A percentile compares a stretch with the other conserved stretches of the same genome.
These are phyloP conservation scores for Sonneratia alba DNA, from an alignment of 345 rosid species.

Conservation along the genomic window DNA sequence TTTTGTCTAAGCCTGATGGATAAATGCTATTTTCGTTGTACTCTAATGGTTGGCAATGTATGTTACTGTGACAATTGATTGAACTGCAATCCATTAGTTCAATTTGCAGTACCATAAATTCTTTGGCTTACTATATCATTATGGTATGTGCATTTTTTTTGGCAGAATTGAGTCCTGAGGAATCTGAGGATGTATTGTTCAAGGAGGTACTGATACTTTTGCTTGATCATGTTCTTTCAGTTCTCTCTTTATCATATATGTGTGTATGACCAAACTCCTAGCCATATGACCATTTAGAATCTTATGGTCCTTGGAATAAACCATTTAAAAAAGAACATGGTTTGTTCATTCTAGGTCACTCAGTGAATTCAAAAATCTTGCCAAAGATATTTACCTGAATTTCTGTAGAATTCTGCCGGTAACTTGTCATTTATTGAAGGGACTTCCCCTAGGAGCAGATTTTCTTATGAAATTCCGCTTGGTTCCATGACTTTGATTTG, in stretches of 20 bases:
- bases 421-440: too few species aligned
- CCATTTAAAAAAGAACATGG: too few species aligned
- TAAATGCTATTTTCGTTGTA: not conserved
- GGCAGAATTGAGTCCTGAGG: constrained; percentile 89
- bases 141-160: constrained; percentile 5
- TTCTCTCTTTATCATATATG: not conserved
- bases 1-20: not conserved
- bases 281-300: not conserved
- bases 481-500: too few species aligned
- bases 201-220: constrained; percentile 53
- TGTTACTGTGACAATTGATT: not conserved
- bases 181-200: constrained; percentile 94
- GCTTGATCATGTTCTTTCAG: not conserved
- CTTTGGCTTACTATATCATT: constrained; percentile 8
- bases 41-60: not conserved
- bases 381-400: too few species aligned
- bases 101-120: not conserved
- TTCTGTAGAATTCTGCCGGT: too few species aligned
- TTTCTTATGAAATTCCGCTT: too few species aligned
- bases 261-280: not conserved
- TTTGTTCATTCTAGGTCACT: too few species aligned
- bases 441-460: too few species aligned
- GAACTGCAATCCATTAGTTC: not conserved
- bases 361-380: too few species aligned
- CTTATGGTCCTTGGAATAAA: not conserved